Percentiles rank a stretch among this genome's conserved stretches.
Conservation (phyloP, 768 basidiomycete species). For the Termitomyces eurrhizus region DNA sequence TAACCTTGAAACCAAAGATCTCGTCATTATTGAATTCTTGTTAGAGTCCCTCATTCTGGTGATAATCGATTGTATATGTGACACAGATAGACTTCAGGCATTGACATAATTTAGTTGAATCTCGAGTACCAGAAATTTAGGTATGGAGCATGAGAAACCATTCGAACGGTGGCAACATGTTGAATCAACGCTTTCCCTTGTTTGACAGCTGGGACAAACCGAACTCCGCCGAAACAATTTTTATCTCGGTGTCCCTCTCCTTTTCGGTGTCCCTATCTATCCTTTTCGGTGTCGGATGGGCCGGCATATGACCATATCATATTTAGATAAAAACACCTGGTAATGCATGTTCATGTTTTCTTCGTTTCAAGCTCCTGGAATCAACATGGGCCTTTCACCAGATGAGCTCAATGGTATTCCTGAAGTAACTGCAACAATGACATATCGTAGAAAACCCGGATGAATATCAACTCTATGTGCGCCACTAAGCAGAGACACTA, state of each 20-base stretch:
- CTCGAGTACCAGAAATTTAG: neutral
- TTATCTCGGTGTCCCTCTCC: neutral
- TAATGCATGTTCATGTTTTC: neutral
- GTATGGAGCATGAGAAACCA: neutral
- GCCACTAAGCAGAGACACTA: neutral
- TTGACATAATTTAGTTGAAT: neutral
- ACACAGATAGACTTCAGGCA: neutral
- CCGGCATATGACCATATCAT: neutral
- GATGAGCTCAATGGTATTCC: neutral
- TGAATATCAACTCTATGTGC: neutral
- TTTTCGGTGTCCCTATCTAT: neutral
- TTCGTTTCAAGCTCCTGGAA: too few relatives aligned
- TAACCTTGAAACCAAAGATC: neutral
- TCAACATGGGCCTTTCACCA: neutral
- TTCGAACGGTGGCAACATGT: neutral
- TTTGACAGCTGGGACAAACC: neutral
- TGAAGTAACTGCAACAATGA: neutral
- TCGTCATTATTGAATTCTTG: neutral
- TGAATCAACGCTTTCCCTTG: neutral
- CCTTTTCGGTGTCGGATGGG: neutral
- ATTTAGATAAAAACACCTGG: neutral
- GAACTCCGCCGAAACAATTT: neutral
- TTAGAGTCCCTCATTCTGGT: neutral
- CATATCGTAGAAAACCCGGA: neutral
- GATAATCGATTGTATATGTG: neutral